These are phyloP conservation scores for Dendrobium officinale DNA, from an alignment of 106 monocot species.

Conservation along the genomic window DNA sequence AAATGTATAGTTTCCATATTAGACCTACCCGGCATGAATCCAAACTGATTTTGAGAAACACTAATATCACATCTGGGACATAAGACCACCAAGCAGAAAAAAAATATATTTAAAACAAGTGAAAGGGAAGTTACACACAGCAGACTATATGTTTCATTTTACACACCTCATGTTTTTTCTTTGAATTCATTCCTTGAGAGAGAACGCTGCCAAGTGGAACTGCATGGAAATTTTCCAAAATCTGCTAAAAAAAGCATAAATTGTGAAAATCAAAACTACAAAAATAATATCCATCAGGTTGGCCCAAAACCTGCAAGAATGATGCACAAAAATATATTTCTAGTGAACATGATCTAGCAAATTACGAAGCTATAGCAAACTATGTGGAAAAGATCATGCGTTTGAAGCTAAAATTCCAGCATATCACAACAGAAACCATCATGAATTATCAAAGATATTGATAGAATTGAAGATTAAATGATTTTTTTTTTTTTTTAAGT, in stretches of 20 bases:
- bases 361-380: background rate
- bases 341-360: background rate
- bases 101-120: background rate
- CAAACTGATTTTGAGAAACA: no score
- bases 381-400: background rate
- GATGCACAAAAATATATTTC: background rate
- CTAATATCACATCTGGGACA: background rate
- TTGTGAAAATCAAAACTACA: background rate
- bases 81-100: background rate
- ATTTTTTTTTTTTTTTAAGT: background rate
- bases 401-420: constrained; percentile 1
- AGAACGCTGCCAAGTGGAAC: constrained; percentile 67
- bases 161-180: constrained; percentile 97
- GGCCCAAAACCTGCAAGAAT: background rate
- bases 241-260: constrained; percentile 28
- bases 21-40: no score
- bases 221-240: constrained; percentile 37
- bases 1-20: no score
- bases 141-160: constrained; percentile 1
- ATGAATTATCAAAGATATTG: background rate
- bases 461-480: background rate
- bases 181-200: constrained; percentile 87
- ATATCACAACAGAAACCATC: background rate
- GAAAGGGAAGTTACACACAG: background rate
- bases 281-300: background rate